Percentiles rank a stretch among this genome's conserved stretches.
Evolutionary conservation across 257 asterid genomes (phyloP).

Genomic region (Avicennia marina): DNA sequence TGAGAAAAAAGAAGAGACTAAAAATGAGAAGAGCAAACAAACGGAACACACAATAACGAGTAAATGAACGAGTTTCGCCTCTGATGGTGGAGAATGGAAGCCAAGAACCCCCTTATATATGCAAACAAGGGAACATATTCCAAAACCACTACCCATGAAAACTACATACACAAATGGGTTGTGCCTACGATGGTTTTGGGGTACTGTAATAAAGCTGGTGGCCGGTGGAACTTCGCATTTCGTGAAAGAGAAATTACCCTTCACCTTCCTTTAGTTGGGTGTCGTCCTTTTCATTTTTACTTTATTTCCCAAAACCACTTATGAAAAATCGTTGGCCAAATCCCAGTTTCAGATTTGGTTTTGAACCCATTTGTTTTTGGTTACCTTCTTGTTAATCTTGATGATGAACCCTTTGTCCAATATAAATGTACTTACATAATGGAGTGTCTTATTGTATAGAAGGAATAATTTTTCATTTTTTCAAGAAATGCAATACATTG

Average conservation of each 20-base stretch:
- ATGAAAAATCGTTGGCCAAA: conserved; percentile 5
- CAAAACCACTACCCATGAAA: conserved; percentile 22
- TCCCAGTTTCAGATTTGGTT: neutral
- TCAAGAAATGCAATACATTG: too few relatives aligned
- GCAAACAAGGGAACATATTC: conserved; percentile 6
- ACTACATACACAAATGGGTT: conserved; percentile 4
- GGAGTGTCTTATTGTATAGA: neutral
- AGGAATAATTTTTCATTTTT: neutral
- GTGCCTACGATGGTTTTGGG: conserved; percentile 16
- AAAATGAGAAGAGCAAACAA: neutral
- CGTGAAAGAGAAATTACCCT: conserved; percentile 6
- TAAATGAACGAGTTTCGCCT: conserved; percentile 19
- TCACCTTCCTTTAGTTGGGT: conserved; percentile 11
- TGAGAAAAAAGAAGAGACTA: neutral
- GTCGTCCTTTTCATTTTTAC: neutral
- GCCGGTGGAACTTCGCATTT: conserved; percentile 22
- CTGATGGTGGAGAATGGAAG: conserved; percentile 25
- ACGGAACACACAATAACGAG: neutral
- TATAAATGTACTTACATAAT: neutral
- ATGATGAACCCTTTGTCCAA: too few relatives aligned
- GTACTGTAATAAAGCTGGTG: conserved; percentile 15
- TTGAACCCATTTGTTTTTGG: conserved; percentile 15
- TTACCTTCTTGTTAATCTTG: too few relatives aligned
- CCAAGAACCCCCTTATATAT: conserved; percentile 2
- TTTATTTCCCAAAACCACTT: conserved; percentile 23